phyloP scores from a whole-genome alignment of 2,329 filamentous ascomycete species.

The Trichoderma citrinoviride region DNA sequence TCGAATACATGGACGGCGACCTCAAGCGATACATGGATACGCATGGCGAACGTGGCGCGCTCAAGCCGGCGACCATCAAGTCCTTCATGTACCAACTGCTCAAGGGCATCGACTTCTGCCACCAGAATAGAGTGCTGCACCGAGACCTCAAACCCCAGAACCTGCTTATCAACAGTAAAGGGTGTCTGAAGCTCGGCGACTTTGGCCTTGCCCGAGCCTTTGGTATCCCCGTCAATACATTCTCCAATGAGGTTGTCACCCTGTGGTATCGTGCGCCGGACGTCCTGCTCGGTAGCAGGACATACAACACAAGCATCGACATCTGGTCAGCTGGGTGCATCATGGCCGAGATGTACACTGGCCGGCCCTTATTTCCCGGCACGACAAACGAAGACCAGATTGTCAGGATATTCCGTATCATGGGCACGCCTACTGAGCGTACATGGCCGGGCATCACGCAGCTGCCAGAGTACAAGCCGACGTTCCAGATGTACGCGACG shows the following conservation, averaged over 20 bases:
- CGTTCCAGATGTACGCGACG: conserved; percentile 90
- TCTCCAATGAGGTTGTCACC: conserved; percentile 96
- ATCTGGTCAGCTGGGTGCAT: conserved; percentile 99
- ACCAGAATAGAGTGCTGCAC: conserved; percentile 94
- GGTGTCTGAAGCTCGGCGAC: conserved; percentile 86
- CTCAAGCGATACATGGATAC: conserved; percentile 99
- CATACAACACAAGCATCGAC: conserved; percentile 99
- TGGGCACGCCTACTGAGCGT: conserved; percentile 94
- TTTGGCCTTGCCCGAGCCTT: conserved; percentile 94
- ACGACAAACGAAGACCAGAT: conserved; percentile 99
- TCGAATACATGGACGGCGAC: conserved; percentile 98
- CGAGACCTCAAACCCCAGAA: conserved; percentile 96
- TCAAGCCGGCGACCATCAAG: conserved; percentile 90
- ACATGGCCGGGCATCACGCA: conserved; percentile 94
- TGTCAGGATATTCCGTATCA: conserved; percentile 94
- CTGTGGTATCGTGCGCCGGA: conserved; percentile 97
- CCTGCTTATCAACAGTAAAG: conserved; percentile 88
- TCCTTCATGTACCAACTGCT: conserved; percentile 99
- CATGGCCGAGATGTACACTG: conserved; percentile 99
- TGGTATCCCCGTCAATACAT: conserved; percentile 96
- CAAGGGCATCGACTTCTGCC: conserved; percentile 94
- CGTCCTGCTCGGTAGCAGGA: conserved; percentile 87
- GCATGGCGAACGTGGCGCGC: conserved; percentile 80
- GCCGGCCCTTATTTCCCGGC: conserved; percentile 89
- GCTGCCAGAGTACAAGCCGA: conserved; percentile 96